A percentile compares a stretch with the other conserved stretches of the same genome.
Conservation (phyloP, 805 yeast species). For the Yarrowia porcina region DNA sequence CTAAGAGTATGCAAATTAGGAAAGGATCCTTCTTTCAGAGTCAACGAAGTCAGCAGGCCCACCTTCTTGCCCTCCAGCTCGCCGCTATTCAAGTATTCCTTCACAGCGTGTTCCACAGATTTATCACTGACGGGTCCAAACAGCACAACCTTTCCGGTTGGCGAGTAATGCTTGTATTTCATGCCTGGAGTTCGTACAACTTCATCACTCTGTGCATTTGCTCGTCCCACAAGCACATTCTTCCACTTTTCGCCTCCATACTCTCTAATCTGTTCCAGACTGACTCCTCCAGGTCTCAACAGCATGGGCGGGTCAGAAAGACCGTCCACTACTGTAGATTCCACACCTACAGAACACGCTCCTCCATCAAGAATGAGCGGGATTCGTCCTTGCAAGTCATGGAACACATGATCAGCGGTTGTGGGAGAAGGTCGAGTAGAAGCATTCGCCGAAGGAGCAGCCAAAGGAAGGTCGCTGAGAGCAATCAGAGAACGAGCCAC, state of each 20-base stretch:
- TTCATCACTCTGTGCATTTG: constrained; percentile 52
- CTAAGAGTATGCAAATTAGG: constrained; percentile 26
- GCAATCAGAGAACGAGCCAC: constrained; percentile 89
- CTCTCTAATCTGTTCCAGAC: constrained; percentile 65
- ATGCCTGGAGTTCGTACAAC: constrained; percentile 92
- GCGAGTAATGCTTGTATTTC: constrained; percentile 96
- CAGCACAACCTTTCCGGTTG: constrained; percentile 75
- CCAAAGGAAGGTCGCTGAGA: constrained; percentile 79
- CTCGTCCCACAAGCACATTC: constrained; percentile 55
- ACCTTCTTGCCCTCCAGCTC: constrained; percentile 1
- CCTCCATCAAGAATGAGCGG: constrained; percentile 93
- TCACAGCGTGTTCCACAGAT: background rate
- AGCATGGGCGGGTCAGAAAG: constrained; percentile 78
- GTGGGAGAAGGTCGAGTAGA: constrained; percentile 96
- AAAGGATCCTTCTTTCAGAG: constrained; percentile 26
- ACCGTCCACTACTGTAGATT: constrained; percentile 93
- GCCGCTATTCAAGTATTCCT: background rate
- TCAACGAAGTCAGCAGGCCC: constrained; percentile 22
- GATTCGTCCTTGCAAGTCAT: constrained; percentile 74
- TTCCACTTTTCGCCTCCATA: constrained; percentile 71
- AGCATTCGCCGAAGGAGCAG: constrained; percentile 98
- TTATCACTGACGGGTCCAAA: constrained; percentile 50
- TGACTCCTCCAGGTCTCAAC: constrained; percentile 90
- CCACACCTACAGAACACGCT: constrained; percentile 80
- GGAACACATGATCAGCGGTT: constrained; percentile 74